A percentile compares a stretch with the other conserved stretches of the same genome.
Conservation (phyloP, 73 alveolate species). For the Symbiodinium pilosum region DNA sequence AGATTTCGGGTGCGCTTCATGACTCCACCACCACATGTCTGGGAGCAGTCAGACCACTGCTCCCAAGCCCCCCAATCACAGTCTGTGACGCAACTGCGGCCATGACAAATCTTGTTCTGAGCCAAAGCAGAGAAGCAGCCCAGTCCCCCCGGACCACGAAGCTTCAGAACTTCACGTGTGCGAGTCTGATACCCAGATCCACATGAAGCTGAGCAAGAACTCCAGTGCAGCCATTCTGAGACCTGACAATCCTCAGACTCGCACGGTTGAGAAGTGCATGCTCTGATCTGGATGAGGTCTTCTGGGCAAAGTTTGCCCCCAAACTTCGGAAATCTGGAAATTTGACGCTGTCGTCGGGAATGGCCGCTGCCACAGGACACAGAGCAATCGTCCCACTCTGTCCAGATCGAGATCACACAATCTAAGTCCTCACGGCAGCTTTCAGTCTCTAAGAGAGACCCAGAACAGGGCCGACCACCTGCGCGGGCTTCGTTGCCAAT, state of each 20-base stretch:
- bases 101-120: conserved; percentile 1
- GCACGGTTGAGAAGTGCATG: conserved; percentile 23
- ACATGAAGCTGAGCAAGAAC: conserved; percentile 30
- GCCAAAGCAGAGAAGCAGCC: conserved; percentile 28
- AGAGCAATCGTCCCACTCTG: conserved; percentile 44
- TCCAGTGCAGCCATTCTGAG: conserved; percentile 50
- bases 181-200: conserved; percentile 44
- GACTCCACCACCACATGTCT: conserved; percentile 63
- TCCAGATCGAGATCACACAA: conserved; percentile 40
- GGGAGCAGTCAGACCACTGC: conserved; percentile 43
- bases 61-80: conserved; percentile 63
- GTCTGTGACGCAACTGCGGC: conserved; percentile 5
- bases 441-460: conserved; percentile 24
- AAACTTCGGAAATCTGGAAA: conserved; percentile 25
- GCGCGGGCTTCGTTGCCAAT: not conserved
- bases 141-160: conserved; percentile 49
- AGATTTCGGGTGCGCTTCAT: conserved; percentile 19
- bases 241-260: conserved; percentile 29
- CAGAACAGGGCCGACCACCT: not conserved
- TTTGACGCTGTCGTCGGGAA: conserved; percentile 53
- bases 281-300: conserved; percentile 46
- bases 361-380: conserved; percentile 68
- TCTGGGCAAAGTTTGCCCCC: conserved; percentile 52
- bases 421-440: conserved; percentile 57
- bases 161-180: not conserved